Evolutionary conservation across 768 basidiomycete genomes (phyloP).

Genomic region (Suillus cothurnatus): DNA sequence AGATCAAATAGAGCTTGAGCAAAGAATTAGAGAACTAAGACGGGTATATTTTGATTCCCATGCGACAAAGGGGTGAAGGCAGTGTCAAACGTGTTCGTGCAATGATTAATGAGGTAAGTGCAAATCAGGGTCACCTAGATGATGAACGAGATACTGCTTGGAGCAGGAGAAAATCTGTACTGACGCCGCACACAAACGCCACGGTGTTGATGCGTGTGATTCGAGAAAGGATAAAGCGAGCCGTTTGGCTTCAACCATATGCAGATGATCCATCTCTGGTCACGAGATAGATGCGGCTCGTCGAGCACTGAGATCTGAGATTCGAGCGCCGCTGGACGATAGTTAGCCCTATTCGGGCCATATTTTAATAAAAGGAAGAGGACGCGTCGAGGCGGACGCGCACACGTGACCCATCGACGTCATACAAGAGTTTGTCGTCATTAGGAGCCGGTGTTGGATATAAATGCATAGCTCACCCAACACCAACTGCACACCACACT

Average conservation of each 20-base stretch:
- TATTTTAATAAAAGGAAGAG: not conserved
- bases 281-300: too few relatives aligned
- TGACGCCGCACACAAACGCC: too few relatives aligned
- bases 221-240: too few relatives aligned
- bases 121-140: too few relatives aligned
- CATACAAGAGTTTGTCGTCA: conserved; percentile 12
- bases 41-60: not conserved
- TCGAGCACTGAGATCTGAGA: too few relatives aligned
- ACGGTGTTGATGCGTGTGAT: too few relatives aligned
- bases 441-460: conserved; percentile 8
- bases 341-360: not conserved
- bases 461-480: conserved; percentile 4
- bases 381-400: not conserved
- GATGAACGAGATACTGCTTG: too few relatives aligned
- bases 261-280: too few relatives aligned
- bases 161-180: too few relatives aligned
- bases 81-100: not conserved
- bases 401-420: conserved; percentile 13
- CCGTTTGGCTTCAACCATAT: too few relatives aligned
- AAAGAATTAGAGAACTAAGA: not conserved
- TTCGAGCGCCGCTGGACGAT: not conserved
- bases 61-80: not conserved
- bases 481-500: not conserved
- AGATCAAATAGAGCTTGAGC: not conserved
- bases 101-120: not conserved